Evolutionary conservation across 306 rosid genomes (phyloP), one percentile per base, ranked within the genome.

Genomic region (Dryas octopetala): DNA sequence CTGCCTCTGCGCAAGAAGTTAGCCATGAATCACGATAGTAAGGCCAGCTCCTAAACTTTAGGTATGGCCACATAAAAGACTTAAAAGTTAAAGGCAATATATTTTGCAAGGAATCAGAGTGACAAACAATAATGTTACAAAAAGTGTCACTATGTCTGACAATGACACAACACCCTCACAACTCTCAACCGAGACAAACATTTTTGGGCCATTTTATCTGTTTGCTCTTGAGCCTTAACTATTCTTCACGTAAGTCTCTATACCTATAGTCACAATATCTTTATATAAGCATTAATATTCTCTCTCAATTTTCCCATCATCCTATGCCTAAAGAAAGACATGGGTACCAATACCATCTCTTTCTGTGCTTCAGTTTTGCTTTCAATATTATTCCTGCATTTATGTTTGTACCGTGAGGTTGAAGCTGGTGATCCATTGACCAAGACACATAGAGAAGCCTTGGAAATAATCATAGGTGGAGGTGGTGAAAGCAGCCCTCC

Each of bases 301-400:
- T 50, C 49, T 4, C 59, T 4, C 38, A 28, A 16, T 17, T 7
- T 9, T 48, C 9, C 55, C 11, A 12, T 0, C 16, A 4, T 8
- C 40, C 4, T 17, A 1, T 66, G 14, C 50, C 4, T n/a, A 6
- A 3, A 38, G 15, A 54, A 12, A 70, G 14, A 32, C 1, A 86
- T 86, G 89, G 55, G 40, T n/a, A 15, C 38, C 70, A n/a, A 15
- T 46, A 52, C 75, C 74, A 49, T 74, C 10, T 71, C 81, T 51
- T 69, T 62, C 43, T 40, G 28, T 59, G 63, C 74, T 1, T 71
- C 82, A 58, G 6, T 85, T 68, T 41, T 83, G 28, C 7, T 60
- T 16, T 73, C 76, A 46, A 58, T 19, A 15, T 11, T 66, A 8
- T 51, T 63, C 26, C 53, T 63, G 14, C 62, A 62, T 74, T 17